Evolutionary conservation across 108 stramenopile species (phyloP).

Genomic region (Epipyxis sp.): DNA sequence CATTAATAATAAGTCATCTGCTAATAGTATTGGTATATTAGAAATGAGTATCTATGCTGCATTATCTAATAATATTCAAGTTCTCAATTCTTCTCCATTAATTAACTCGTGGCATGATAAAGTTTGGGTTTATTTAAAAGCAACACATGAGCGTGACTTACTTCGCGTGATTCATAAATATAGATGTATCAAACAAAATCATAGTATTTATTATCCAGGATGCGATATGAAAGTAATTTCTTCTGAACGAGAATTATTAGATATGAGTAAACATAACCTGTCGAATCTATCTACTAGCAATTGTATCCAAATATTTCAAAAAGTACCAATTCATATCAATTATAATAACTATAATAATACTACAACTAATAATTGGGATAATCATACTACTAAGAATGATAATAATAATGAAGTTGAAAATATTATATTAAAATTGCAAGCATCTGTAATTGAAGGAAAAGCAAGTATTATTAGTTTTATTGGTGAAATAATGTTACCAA

Average conservation of each 20-base stretch:
- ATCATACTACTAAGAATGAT: no score
- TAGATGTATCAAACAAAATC: not conserved
- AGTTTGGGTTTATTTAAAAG: slow-evolving; percentile 4
- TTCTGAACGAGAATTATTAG: not conserved
- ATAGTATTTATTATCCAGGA: not conserved
- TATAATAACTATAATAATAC: no score
- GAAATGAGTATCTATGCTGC: not conserved
- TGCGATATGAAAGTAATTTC: not conserved
- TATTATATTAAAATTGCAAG: not conserved
- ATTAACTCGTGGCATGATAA: not conserved
- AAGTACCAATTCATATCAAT: not conserved
- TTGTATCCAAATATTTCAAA: not conserved
- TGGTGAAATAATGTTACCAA: not conserved
- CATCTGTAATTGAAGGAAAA: not conserved
- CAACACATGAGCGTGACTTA: not conserved
- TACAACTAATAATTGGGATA: no score
- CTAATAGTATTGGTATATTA: not conserved
- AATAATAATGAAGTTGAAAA: no score
- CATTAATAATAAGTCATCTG: not conserved
- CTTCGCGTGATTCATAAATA: not conserved
- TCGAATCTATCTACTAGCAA: not conserved
- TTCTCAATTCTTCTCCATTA: not conserved
- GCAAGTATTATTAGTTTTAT: not conserved
- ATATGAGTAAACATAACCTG: not conserved
- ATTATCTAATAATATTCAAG: not conserved